These are phyloP conservation scores for Hirschfeldia incana DNA, from an alignment of 345 rosid species.

Conservation along the genomic window DNA sequence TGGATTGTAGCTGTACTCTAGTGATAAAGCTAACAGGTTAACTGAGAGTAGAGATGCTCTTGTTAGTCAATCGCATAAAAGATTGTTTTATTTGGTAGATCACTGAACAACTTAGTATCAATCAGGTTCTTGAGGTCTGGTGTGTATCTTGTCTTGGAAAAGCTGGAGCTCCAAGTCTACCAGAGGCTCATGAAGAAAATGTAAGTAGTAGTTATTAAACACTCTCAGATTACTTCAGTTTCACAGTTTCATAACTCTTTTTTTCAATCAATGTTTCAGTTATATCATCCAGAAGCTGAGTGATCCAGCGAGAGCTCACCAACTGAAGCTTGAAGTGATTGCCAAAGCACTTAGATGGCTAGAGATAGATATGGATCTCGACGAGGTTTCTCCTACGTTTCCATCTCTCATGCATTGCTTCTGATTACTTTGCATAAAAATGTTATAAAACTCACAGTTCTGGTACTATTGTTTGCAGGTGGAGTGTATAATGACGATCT, in stretches of 20 bases:
- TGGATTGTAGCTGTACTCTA: neutral
- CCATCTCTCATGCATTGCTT: neutral
- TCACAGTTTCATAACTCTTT: neutral
- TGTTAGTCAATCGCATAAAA: conserved; percentile 12
- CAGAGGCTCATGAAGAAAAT: conserved; percentile 92
- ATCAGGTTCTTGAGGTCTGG: conserved; percentile 90
- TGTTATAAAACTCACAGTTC: conserved; percentile 16
- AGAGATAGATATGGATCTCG: conserved; percentile 89
- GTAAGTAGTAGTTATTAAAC: conserved; percentile 41
- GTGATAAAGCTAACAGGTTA: conserved; percentile 4
- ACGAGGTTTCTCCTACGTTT: conserved; percentile 57
- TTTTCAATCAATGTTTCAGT: conserved; percentile 41
- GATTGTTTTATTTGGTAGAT: neutral
- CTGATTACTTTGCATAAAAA: neutral
- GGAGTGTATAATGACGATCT: conserved; percentile 87
- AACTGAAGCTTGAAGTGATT: conserved; percentile 87
- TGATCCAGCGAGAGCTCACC: conserved; percentile 94
- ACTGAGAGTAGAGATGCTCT: neutral
- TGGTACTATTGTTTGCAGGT: conserved; percentile 49
- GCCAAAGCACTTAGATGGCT: conserved; percentile 90
- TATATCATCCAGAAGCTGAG: conserved; percentile 77
- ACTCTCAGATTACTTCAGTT: too few relatives aligned
- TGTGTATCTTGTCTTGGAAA: conserved; percentile 92
- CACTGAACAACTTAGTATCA: neutral
- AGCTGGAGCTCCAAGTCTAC: conserved; percentile 97